phyloP scores from a whole-genome alignment of 768 basidiomycete genomes.

The Collybia mongolica region DNA sequence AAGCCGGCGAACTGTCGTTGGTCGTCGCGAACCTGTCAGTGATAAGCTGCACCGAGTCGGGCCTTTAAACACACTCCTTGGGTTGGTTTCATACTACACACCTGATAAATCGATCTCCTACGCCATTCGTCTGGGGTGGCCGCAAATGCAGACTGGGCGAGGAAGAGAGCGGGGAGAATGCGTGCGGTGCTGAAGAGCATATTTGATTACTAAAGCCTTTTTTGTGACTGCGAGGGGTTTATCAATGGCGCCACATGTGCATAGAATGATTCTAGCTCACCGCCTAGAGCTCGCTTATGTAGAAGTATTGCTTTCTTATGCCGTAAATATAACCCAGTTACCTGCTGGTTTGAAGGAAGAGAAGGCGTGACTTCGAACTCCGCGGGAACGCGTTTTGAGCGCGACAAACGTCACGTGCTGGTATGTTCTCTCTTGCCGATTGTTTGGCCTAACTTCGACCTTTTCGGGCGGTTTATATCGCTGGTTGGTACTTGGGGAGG shows the following conservation, averaged over 20 bases:
- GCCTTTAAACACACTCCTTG: background rate
- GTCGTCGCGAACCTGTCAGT: conserved; percentile 69
- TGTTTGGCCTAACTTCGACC: background rate
- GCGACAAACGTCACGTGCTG: background rate
- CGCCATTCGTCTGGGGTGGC: conserved; percentile 11
- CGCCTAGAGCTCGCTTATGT: too few relatives aligned
- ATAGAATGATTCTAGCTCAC: too few relatives aligned
- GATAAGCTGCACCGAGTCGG: conserved; percentile 38
- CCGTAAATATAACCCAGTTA: too few relatives aligned
- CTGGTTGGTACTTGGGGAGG: too few relatives aligned
- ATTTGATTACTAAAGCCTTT: too few relatives aligned
- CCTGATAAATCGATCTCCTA: conserved; percentile 9
- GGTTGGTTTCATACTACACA: background rate
- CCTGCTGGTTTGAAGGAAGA: background rate
- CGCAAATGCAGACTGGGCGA: background rate
- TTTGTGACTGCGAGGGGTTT: too few relatives aligned
- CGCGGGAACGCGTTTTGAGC: background rate
- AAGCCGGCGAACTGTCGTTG: conserved; percentile 40
- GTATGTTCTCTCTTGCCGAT: background rate
- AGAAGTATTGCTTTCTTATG: too few relatives aligned
- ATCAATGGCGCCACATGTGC: too few relatives aligned
- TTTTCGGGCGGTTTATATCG: too few relatives aligned
- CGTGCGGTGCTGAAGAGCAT: background rate
- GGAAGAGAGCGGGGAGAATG: background rate
- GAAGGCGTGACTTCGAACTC: background rate